Conservation (phyloP, 805 yeast species). For the Jamesozyma gamospora region DNA sequence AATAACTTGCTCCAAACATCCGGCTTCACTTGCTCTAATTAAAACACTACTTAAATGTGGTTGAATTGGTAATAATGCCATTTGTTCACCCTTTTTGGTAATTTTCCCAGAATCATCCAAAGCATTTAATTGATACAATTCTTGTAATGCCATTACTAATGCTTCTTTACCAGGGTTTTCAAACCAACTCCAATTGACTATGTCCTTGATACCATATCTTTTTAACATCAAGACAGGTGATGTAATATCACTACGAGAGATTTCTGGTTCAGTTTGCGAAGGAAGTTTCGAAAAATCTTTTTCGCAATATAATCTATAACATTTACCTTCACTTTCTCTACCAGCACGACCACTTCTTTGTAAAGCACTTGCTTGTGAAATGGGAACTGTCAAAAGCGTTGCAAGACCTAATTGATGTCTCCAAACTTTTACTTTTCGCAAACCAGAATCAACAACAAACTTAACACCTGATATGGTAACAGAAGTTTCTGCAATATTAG, state of each 20-base stretch:
- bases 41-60: conserved; percentile 86
- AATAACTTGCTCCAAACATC: conserved; percentile 54
- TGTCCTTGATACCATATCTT: conserved; percentile 71
- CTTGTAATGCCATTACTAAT: conserved; percentile 62
- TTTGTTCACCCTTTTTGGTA: conserved; percentile 69
- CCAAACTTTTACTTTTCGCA: conserved; percentile 91
- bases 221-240: conserved; percentile 79
- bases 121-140: conserved; percentile 71
- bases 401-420: conserved; percentile 85
- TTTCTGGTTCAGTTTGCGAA: conserved; percentile 86
- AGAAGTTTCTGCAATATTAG: conserved; percentile 97
- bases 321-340: conserved; percentile 88
- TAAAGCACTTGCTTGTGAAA: conserved; percentile 87
- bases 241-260: conserved; percentile 74
- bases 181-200: conserved; percentile 84
- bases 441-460: conserved; percentile 86
- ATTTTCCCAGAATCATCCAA: conserved; percentile 65
- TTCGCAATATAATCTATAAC: conserved; percentile 76
- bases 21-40: conserved; percentile 50
- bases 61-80: conserved; percentile 85
- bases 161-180: conserved; percentile 81
- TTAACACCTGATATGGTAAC: conserved; percentile 91
- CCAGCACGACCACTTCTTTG: conserved; percentile 99
- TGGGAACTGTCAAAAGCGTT: conserved; percentile 84
- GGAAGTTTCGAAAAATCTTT: conserved; percentile 52